Conservation (phyloP, 169 alveolate genomes). For the Sarcocystis neurona region DNA sequence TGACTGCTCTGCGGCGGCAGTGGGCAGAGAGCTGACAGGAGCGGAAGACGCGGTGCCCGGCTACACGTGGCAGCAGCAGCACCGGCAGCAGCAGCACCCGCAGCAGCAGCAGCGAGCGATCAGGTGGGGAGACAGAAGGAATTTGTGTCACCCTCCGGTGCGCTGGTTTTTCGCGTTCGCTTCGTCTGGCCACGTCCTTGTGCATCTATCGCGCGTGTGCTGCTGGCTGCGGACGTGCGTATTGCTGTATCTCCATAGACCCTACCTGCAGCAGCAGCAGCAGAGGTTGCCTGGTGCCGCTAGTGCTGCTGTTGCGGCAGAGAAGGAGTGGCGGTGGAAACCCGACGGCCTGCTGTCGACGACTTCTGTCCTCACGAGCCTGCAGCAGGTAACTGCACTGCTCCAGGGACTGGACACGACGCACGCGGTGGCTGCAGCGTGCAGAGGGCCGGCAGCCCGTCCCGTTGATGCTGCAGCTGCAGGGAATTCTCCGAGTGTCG, state of each 20-base stretch:
- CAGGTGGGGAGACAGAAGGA: not conserved
- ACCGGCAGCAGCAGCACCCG: not conserved
- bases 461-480: not conserved
- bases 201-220: not conserved
- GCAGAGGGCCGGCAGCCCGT: not conserved
- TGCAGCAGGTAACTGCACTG: constrained; percentile 22
- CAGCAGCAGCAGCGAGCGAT: not conserved
- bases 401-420: no score
- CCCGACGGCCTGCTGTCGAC: not conserved
- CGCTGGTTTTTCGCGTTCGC: constrained; percentile 35
- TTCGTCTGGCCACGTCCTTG: constrained; percentile 10
- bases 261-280: no score
- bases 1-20: constrained; percentile 12
- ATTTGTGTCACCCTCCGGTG: not conserved
- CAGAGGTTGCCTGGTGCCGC: constrained; percentile 2
- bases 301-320: not conserved
- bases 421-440: no score
- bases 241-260: no score
- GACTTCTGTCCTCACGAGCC: constrained; percentile 2
- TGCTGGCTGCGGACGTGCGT: no score
- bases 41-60: not conserved
- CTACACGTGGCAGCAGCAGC: not conserved
- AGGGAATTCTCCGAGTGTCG: not conserved
- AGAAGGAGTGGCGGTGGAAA: not conserved
- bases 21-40: not conserved